Conservation (phyloP, 2,329 filamentous ascomycete species). For the Verticillium tricorpus region DNA sequence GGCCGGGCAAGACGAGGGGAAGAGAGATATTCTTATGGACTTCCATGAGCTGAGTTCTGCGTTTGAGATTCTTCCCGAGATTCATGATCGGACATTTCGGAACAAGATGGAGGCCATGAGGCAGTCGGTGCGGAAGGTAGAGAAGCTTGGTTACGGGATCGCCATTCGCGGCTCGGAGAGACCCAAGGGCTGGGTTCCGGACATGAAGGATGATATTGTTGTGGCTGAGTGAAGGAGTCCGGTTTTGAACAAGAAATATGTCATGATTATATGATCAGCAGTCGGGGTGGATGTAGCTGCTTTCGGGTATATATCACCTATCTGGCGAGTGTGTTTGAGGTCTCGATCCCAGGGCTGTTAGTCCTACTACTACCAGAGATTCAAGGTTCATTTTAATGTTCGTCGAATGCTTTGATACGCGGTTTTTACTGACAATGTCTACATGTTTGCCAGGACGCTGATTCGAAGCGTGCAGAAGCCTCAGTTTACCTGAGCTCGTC, state of each 20-base stretch:
- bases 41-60: constrained; percentile 71
- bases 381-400: too few species aligned
- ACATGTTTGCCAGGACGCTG: too few species aligned
- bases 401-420: too few species aligned
- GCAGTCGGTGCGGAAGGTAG: constrained; percentile 88
- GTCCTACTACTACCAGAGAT: too few species aligned
- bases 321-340: too few species aligned
- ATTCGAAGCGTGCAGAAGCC: too few species aligned
- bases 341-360: too few species aligned
- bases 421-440: too few species aligned
- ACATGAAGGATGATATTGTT: constrained; percentile 37
- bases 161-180: constrained; percentile 82
- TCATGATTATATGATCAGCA: neutral
- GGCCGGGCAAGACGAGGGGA: constrained; percentile 25
- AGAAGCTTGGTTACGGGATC: constrained; percentile 83
- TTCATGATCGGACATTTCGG: constrained; percentile 51
- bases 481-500: too few species aligned
- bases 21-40: constrained; percentile 68
- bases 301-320: too few species aligned
- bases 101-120: constrained; percentile 86
- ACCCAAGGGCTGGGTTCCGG: constrained; percentile 88
- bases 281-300: neutral
- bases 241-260: too few species aligned
- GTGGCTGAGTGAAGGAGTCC: neutral
- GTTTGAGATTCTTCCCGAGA: constrained; percentile 69